Percentiles rank a stretch among this genome's conserved stretches.
Evolutionary conservation across 345 rosid genomes (phyloP).

Genomic region (Heritiera fomes): DNA sequence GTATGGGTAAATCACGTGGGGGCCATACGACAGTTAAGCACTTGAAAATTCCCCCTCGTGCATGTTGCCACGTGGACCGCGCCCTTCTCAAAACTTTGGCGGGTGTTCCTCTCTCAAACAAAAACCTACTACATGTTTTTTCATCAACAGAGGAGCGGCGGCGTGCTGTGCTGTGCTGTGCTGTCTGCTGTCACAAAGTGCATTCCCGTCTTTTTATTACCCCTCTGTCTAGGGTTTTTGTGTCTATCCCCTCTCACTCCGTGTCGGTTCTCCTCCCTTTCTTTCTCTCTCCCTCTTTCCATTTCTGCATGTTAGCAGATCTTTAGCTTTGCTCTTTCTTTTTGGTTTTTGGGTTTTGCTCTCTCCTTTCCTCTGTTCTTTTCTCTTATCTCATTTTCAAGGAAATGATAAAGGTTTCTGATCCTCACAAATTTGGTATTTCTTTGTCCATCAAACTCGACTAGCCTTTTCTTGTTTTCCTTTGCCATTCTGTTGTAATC

Average conservation of each 20-base stretch:
- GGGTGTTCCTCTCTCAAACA: constrained; percentile 26
- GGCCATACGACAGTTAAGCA: too few species aligned
- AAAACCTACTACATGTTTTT: neutral
- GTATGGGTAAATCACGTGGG: too few species aligned
- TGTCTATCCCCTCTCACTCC: constrained; percentile 5
- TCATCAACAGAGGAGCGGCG: neutral
- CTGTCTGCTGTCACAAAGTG: constrained; percentile 9
- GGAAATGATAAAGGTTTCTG: too few species aligned
- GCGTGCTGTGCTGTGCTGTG: neutral
- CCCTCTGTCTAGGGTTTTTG: constrained; percentile 26
- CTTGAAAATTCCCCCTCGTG: neutral
- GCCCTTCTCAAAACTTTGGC: constrained; percentile 36
- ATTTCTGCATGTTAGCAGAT: neutral
- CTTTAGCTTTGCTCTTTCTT: neutral
- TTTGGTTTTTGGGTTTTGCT: neutral
- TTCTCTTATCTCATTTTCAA: neutral
- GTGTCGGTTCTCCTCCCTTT: neutral
- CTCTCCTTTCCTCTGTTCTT: constrained; percentile 6
- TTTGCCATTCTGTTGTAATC: neutral
- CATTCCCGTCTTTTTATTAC: constrained; percentile 20
- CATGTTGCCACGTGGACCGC: constrained; percentile 44
- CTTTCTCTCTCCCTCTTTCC: neutral
- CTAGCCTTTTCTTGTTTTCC: neutral
- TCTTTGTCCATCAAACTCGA: neutral
- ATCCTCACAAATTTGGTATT: neutral